Percentiles rank a stretch among this genome's conserved stretches.
These are phyloP conservation scores for Ceraceosorus bombacis DNA, from an alignment of 1,284 basidiomycete genomes.

Conservation along the genomic window DNA sequence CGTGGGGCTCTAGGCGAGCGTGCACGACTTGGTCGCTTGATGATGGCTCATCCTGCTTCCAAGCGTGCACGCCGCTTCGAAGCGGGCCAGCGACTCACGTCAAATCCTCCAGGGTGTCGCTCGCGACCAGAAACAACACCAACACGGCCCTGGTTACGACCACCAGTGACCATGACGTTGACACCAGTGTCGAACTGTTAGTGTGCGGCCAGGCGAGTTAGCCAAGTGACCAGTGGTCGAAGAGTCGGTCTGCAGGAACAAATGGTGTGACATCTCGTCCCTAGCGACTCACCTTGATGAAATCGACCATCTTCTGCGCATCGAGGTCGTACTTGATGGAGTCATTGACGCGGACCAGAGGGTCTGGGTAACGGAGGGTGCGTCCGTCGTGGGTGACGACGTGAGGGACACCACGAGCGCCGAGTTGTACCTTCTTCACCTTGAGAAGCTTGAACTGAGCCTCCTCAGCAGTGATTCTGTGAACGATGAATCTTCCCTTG, in stretches of 20 bases:
- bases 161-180: constrained; percentile 95
- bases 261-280: neutral
- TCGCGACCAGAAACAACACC: constrained; percentile 93
- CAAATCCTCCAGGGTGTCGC: constrained; percentile 95
- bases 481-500: constrained; percentile 94
- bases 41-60: too few relatives aligned
- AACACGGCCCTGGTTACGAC: constrained; percentile 97
- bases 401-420: constrained; percentile 88
- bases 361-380: constrained; percentile 99
- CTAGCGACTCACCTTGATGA: constrained; percentile 57
- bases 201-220: too few relatives aligned
- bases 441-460: constrained; percentile 97
- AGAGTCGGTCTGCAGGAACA: neutral
- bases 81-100: constrained; percentile 52
- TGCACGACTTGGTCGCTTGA: neutral
- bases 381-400: constrained; percentile 98
- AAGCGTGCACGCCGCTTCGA: neutral
- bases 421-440: constrained; percentile 84
- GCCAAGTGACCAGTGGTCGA: neutral
- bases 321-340: constrained; percentile 95
- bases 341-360: constrained; percentile 91
- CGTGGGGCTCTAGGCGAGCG: neutral
- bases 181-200: constrained; percentile 82
- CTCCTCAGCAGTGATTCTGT: constrained; percentile 98
- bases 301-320: constrained; percentile 88